Base-by-base conservation (phyloP, 1,284 basidiomycete species). In the Ganoderma sinense region DNA sequence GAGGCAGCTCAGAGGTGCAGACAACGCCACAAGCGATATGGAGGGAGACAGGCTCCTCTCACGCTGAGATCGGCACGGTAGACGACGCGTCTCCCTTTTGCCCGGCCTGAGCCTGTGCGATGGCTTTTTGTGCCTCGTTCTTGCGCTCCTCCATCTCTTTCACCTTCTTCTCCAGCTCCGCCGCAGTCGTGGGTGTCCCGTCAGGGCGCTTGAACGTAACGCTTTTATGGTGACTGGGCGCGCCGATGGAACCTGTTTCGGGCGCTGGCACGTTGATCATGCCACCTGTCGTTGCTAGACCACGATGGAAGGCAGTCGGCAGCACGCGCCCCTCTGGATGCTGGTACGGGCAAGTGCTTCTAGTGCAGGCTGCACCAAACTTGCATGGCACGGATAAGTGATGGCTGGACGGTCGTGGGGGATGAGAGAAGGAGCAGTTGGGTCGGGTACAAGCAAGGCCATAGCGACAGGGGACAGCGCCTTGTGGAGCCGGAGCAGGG, bases 291-390 rank as follows among this genome's bases (percentile, higher is more conserved):
- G 87, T 83, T 13, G 88, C 84, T n/a, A 94, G 80, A 0, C 93
- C 93, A 40, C 91, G 90, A 76, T 94, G 92, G 86, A 94, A 94
- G 5, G 89, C 83, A 1, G 88, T 85, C 1, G 94, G 93, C 3
- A 94, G 83, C 8, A 93, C 91, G 14, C 94, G 90, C 10, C 91
- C 91, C 64, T 92, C 89, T 0, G 94, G 94, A 75, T 96, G 94
- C 74, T 92, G 89, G 84, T 89, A 96, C 6, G 88, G 81, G 78
- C 94, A 96, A 61, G 87, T 84, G 18, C 89, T 88, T 63, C 92
- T 89, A 11, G 94, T 96, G 79, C 94, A 96, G n/a, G 80, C 86
- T 1, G 91, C 82, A 26, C 92, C 94, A 74, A 93, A 96, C 62
- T 90, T 88, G 79, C 94, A 96, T 36, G 87, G 87, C 16, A 82